A percentile compares a stretch with the other conserved stretches of the same genome.
Evolutionary conservation across 164 flowering plant genomes (phyloP).

Genomic region (Taxillus chinensis): DNA sequence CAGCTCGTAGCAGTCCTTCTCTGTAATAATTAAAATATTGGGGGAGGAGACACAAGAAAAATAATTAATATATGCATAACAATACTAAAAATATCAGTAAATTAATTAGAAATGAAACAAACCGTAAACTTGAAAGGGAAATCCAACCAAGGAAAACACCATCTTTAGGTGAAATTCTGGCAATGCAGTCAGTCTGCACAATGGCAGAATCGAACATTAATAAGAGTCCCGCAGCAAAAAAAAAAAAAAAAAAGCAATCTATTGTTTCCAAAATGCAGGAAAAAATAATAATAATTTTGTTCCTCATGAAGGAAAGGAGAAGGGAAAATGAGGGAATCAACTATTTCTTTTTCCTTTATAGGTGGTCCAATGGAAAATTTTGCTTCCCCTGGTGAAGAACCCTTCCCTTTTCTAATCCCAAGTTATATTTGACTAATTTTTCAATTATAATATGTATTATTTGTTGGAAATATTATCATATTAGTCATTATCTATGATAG

Average conservation of each 20-base stretch:
- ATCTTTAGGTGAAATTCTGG: constrained; percentile 62
- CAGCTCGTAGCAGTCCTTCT: constrained; percentile 36
- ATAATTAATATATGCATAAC: neutral
- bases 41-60: neutral
- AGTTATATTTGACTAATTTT: no score
- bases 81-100: neutral
- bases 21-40: constrained; percentile 24
- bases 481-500: no score
- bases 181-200: constrained; percentile 87
- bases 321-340: no score
- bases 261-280: neutral
- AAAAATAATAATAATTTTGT: neutral
- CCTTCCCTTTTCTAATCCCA: no score
- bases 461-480: no score
- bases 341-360: no score
- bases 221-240: no score
- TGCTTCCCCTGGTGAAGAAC: no score
- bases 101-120: neutral
- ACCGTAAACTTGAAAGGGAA: constrained; percentile 73
- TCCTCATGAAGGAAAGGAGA: neutral
- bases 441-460: no score
- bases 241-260: neutral
- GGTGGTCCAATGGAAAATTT: no score
- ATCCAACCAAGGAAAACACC: constrained; percentile 76
- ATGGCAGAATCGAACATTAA: neutral